These are phyloP conservation scores for Cubamyces sp. DNA, from an alignment of 768 basidiomycete genomes.

Conservation along the genomic window DNA sequence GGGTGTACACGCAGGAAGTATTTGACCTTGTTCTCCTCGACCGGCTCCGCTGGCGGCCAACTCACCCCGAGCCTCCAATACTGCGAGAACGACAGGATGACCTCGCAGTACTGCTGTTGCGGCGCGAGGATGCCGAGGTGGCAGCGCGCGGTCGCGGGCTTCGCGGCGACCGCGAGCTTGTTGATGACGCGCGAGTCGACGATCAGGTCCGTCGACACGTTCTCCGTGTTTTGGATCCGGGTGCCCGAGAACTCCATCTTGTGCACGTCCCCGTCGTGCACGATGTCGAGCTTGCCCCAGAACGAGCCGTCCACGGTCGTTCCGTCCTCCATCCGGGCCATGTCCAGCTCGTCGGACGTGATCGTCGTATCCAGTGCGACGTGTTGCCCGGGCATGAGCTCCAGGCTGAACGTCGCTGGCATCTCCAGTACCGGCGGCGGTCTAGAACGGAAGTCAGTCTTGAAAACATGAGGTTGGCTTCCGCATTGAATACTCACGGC, in stretches of 20 bases:
- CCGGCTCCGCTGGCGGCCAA: conserved; percentile 77
- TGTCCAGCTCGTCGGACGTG: conserved; percentile 80
- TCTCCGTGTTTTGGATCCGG: conserved; percentile 62
- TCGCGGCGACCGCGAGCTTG: conserved; percentile 75
- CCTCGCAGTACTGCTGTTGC: conserved; percentile 77
- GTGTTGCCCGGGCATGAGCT: conserved; percentile 76
- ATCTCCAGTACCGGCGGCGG: conserved; percentile 82
- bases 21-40: conserved; percentile 68
- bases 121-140: conserved; percentile 76
- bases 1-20: conserved; percentile 85
- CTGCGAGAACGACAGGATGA: conserved; percentile 69
- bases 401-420: conserved; percentile 84
- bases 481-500: conserved; percentile 44
- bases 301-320: conserved; percentile 84
- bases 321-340: conserved; percentile 91
- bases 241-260: conserved; percentile 85
- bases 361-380: conserved; percentile 82
- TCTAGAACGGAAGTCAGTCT: conserved; percentile 32
- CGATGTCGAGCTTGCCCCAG: conserved; percentile 86
- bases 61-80: conserved; percentile 76
- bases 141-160: conserved; percentile 77
- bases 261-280: conserved; percentile 78
- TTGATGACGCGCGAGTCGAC: conserved; percentile 79
- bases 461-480: not conserved
- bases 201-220: conserved; percentile 67